Conservation (phyloP, 2,329 filamentous ascomycete genomes). For the Xylariaceae sp. region DNA sequence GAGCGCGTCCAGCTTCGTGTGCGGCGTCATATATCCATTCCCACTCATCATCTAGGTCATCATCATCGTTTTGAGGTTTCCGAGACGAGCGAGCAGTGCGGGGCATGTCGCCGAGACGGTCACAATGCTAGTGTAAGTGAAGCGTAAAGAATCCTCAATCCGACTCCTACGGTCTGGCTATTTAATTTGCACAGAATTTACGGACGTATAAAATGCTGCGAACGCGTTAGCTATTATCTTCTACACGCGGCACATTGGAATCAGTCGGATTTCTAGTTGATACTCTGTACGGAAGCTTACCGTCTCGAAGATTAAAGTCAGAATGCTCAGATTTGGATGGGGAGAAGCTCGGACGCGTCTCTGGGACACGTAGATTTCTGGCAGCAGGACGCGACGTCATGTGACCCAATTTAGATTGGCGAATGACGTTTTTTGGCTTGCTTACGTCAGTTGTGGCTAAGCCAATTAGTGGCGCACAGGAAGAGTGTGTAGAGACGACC, state of each 20-base stretch:
- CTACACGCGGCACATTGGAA: not conserved
- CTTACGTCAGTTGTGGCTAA: too few species aligned
- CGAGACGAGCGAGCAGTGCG: slow-evolving; percentile 48
- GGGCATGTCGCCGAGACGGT: slow-evolving; percentile 16
- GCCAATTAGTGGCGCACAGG: too few species aligned
- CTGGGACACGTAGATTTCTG: not conserved
- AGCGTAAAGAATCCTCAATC: not conserved
- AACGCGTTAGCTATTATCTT: not conserved
- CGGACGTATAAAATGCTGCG: not conserved
- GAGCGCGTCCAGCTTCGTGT: slow-evolving; percentile 13
- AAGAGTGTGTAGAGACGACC: too few species aligned
- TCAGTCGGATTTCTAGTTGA: not conserved
- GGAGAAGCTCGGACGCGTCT: not conserved
- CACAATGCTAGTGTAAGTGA: not conserved
- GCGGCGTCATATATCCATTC: slow-evolving; percentile 66
- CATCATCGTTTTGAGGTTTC: slow-evolving; percentile 61
- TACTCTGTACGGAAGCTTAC: not conserved
- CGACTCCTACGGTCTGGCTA: not conserved
- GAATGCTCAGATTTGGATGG: not conserved
- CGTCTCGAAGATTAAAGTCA: not conserved
- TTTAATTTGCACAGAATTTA: not conserved
- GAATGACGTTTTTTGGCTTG: too few species aligned
- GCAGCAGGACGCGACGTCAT: not conserved
- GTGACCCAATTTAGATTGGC: not conserved
- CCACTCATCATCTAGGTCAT: slow-evolving; percentile 77